phyloP scores from a whole-genome alignment of 225 moss, liverwort and hornwort genomes.

The Polytrichum formosum region DNA sequence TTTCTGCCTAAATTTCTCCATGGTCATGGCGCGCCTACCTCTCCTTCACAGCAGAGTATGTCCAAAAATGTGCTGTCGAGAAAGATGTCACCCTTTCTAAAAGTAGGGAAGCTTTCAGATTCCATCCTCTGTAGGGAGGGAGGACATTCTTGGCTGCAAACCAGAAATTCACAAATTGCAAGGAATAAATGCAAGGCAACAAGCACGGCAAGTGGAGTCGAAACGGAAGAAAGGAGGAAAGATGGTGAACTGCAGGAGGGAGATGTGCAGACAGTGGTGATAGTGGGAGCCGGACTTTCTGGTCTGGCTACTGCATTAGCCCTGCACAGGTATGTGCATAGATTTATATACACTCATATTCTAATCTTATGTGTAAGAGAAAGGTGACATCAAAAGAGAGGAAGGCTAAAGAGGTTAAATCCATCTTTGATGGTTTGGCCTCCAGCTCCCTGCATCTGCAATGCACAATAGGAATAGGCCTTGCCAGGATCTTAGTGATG shows the following conservation, averaged over 20 bases:
- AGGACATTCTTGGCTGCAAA: not conserved
- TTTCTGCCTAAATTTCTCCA: not conserved
- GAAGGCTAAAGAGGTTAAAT: too few species aligned
- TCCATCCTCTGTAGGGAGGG: not conserved
- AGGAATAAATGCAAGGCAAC: slow-evolving; percentile 12
- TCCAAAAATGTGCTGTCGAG: too few species aligned
- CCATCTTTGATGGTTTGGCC: too few species aligned
- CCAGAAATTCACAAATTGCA: not conserved
- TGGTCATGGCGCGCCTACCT: too few species aligned
- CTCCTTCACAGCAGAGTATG: too few species aligned
- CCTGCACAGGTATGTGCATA: slow-evolving; percentile 33
- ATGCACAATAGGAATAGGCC: too few species aligned
- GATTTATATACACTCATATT: too few species aligned
- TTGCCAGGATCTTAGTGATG: too few species aligned
- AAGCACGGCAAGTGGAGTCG: slow-evolving; percentile 16
- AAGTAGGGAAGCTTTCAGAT: not conserved
- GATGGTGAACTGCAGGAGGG: slow-evolving; percentile 10
- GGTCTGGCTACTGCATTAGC: slow-evolving; percentile 58
- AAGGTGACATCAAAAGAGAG: too few species aligned
- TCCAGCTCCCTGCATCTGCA: too few species aligned
- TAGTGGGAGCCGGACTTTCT: slow-evolving; percentile 52
- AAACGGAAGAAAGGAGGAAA: slow-evolving; percentile 18
- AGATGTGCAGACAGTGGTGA: slow-evolving; percentile 38
- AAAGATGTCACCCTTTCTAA: not conserved
- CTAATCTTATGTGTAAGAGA: too few species aligned